A percentile compares a stretch with the other conserved stretches of the same genome.
These are phyloP conservation scores for Acanthamoeba lenticulata DNA, from an alignment of 208 protist genomes.

Conservation along the genomic window DNA sequence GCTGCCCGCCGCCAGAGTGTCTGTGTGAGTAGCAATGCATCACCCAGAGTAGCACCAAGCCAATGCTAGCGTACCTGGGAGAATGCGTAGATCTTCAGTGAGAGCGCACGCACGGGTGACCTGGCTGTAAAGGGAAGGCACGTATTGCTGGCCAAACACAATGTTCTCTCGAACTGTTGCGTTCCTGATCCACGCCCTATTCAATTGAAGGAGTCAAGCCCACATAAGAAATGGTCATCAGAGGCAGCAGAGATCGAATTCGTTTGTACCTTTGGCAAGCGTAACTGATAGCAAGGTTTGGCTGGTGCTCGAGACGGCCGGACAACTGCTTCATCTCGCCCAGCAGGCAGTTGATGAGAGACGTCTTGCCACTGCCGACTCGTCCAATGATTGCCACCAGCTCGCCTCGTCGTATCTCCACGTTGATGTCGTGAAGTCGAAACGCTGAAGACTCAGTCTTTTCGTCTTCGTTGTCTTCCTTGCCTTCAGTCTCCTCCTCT, in stretches of 20 bases:
- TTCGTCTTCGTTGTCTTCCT: not conserved
- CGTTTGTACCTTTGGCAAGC: not conserved
- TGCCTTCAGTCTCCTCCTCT: not conserved
- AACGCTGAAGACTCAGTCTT: not conserved
- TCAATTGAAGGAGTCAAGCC: not conserved
- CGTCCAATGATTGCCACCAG: slow-evolving; percentile 76
- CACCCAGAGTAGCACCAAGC: no score
- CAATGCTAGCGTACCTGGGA: slow-evolving; percentile 42
- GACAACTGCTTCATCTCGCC: slow-evolving; percentile 69
- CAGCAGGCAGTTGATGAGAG: slow-evolving; percentile 63
- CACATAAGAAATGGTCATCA: not conserved
- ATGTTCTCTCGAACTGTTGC: slow-evolving; percentile 95
- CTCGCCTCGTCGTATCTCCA: not conserved
- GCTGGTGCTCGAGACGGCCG: not conserved
- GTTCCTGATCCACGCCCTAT: slow-evolving; percentile 91
- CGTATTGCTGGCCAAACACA: slow-evolving; percentile 83
- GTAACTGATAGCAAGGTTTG: not conserved
- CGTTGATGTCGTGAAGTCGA: not conserved
- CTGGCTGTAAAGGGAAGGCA: slow-evolving; percentile 84
- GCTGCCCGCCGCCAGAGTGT: not conserved
- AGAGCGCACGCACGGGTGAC: slow-evolving; percentile 31
- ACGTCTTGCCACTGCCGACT: slow-evolving; percentile 77
- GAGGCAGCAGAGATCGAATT: not conserved
- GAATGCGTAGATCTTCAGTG: slow-evolving; percentile 82
- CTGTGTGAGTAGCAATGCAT: not conserved